Base-by-base conservation (phyloP, 2,329 filamentous ascomycete genomes). In the Myriosclerotinia scirpicola region DNA sequence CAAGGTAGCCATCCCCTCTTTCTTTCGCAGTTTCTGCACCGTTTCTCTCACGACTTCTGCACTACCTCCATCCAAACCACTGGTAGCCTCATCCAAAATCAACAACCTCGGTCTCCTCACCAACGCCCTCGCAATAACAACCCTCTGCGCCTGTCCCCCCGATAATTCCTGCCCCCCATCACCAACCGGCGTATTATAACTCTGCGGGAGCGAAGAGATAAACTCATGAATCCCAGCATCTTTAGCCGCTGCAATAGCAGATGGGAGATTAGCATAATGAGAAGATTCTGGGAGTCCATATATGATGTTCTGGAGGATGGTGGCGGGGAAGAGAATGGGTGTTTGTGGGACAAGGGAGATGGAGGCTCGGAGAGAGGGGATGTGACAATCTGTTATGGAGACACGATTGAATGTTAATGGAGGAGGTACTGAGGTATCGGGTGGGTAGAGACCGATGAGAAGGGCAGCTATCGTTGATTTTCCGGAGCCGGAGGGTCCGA, bases 1-100 rank as follows among this genome's bases (percentile, higher is more conserved):
- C 20, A 97, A 81, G 0, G 96, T 86, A 0, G 90, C 90, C 76
- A 92, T 84, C 4, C 15, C 73, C 65, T 30, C 68, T 59, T 15
- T 88, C 79, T 1, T 52, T 20, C 22, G 48, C 17, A 95, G 77
- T 0, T 75, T 74, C 46, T 77, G 77, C 52, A 96, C 81, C 0
- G 89, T 89, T 11, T 83, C 78, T 15, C 90, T 81, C 4, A 97
- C 84, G 1, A 83, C 78, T 3, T 82, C 82, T 0, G 91, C 88
- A 50, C 84, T 89, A 71, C 88, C 85, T 0, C 83, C 82, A 73
- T 97, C 93, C 0, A 98, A 81, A 0, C 90, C 89, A 36, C 88
- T 91, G 0, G 93, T 97, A 0, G 93, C 91, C 78, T 97, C 93
- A 73, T 98, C 94, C 2, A 97, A 79, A 2, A 97, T 84, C 20